Percentiles rank a stretch among this genome's conserved stretches.
Evolutionary conservation across 192 early-diverging fungal species (phyloP).

Genomic region (Coemansia furcata): DNA sequence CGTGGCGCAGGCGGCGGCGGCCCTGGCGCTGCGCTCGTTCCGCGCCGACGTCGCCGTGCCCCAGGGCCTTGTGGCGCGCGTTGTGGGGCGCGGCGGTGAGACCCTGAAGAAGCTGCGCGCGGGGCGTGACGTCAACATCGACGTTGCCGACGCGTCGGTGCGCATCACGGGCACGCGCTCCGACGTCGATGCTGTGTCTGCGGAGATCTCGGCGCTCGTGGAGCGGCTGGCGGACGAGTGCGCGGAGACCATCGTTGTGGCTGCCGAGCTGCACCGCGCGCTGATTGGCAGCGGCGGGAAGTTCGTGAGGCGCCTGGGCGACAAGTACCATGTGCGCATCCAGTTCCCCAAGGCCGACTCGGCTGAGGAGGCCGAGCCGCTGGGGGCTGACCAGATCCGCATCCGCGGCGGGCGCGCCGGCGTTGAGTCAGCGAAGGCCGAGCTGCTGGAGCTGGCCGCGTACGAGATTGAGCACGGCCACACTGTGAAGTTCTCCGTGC

Average conservation of each 20-base stretch:
- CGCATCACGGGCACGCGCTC: slow-evolving; percentile 74
- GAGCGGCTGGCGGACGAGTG: slow-evolving; percentile 70
- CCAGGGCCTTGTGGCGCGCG: slow-evolving; percentile 59
- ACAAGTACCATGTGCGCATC: slow-evolving; percentile 72
- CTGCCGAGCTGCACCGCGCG: slow-evolving; percentile 65
- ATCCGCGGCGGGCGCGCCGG: slow-evolving; percentile 85
- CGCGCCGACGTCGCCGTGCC: slow-evolving; percentile 72
- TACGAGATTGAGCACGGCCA: slow-evolving; percentile 79
- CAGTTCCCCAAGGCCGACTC: slow-evolving; percentile 57
- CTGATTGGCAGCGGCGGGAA: slow-evolving; percentile 70
- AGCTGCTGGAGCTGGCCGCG: slow-evolving; percentile 79
- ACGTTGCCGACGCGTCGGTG: slow-evolving; percentile 54
- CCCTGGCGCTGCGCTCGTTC: slow-evolving; percentile 70
- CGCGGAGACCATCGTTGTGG: slow-evolving; percentile 55
- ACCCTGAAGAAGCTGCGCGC: slow-evolving; percentile 76
- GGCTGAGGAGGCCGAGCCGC: slow-evolving; percentile 50
- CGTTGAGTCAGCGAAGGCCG: slow-evolving; percentile 72
- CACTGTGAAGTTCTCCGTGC: slow-evolving; percentile 62
- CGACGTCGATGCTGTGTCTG: slow-evolving; percentile 71
- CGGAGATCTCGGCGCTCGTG: slow-evolving; percentile 63
- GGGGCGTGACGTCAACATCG: slow-evolving; percentile 71
- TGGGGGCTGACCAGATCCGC: slow-evolving; percentile 63
- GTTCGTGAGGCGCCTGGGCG: slow-evolving; percentile 72
- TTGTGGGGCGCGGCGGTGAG: slow-evolving; percentile 91
- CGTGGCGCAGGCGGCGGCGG: slow-evolving; percentile 66